A percentile compares a stretch with the other conserved stretches of the same genome.
Conservation (phyloP, 129 eudicot species). For the Helianthus tuberosus region DNA sequence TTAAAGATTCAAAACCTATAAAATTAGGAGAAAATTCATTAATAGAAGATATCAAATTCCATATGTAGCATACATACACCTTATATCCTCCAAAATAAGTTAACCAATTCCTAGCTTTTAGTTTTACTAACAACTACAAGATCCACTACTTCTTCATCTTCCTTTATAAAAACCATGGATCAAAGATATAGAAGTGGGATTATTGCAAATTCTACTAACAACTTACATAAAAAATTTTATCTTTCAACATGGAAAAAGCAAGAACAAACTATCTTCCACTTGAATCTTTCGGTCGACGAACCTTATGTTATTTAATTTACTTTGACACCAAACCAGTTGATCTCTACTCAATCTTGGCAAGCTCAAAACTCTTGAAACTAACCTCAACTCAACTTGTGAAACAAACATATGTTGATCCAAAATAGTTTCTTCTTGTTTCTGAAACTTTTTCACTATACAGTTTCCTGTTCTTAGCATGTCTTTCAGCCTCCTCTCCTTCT, state of each 20-base stretch:
- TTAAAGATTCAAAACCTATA: too few relatives aligned
- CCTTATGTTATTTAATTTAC: constrained; percentile 58
- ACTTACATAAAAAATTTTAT: background rate
- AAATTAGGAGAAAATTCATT: background rate
- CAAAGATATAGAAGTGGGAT: constrained; percentile 44
- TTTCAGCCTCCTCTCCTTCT: constrained; percentile 83
- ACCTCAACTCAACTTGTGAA: constrained; percentile 69
- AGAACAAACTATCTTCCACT: constrained; percentile 63
- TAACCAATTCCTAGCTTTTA: constrained; percentile 10
- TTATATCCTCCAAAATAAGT: constrained; percentile 26
- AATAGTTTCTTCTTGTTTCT: constrained; percentile 50
- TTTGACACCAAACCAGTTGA: constrained; percentile 79
- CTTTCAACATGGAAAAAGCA: constrained; percentile 74
- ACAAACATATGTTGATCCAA: constrained; percentile 44
- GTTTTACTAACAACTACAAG: constrained; percentile 18
- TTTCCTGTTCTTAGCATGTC: constrained; percentile 73
- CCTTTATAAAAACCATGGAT: constrained; percentile 34
- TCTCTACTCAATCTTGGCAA: constrained; percentile 68
- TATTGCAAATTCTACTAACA: constrained; percentile 20
- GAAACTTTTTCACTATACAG: constrained; percentile 81
- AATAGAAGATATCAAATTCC: constrained; percentile 7
- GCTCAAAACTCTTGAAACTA: constrained; percentile 73
- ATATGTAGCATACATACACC: constrained; percentile 30
- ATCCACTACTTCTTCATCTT: constrained; percentile 42
- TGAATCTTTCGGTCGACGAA: constrained; percentile 53